These are phyloP conservation scores for Daldinia decipiens DNA, from an alignment of 495 filamentous ascomycete genomes.

Conservation along the genomic window DNA sequence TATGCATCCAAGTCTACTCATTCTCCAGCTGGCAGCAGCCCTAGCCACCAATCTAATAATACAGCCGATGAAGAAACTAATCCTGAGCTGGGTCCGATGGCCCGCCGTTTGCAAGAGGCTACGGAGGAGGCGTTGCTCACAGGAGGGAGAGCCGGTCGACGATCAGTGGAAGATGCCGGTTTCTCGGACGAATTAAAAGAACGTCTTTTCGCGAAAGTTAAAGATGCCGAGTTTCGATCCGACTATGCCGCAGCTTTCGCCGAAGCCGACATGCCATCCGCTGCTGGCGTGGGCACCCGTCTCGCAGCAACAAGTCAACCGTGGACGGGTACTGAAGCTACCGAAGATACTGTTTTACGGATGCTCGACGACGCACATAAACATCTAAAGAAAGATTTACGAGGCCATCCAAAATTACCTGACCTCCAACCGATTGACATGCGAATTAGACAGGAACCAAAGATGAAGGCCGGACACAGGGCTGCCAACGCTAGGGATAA, in stretches of 20 bases:
- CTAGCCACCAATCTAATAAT: slow-evolving; percentile 5
- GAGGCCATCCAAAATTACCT: slow-evolving; percentile 60
- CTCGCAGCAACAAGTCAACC: slow-evolving; percentile 74
- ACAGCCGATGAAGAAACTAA: slow-evolving; percentile 7
- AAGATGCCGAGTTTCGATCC: slow-evolving; percentile 73
- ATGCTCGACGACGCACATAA: slow-evolving; percentile 90
- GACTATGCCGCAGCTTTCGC: slow-evolving; percentile 77
- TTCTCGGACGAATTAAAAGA: slow-evolving; percentile 88
- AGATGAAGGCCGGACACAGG: slow-evolving; percentile 62
- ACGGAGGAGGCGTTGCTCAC: slow-evolving; percentile 81
- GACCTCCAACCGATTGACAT: slow-evolving; percentile 67
- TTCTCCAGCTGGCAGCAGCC: background rate
- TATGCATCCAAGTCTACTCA: slow-evolving; percentile 30
- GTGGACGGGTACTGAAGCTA: slow-evolving; percentile 81
- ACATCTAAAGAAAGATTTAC: slow-evolving; percentile 64
- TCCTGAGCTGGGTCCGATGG: slow-evolving; percentile 69
- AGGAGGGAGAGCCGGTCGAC: slow-evolving; percentile 74
- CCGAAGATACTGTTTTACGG: slow-evolving; percentile 79
- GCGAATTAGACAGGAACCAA: slow-evolving; percentile 59
- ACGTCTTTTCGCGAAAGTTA: slow-evolving; percentile 77
- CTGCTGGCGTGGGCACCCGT: slow-evolving; percentile 77
- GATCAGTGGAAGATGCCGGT: slow-evolving; percentile 83
- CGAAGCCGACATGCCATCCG: slow-evolving; percentile 67
- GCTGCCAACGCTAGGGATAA: slow-evolving; percentile 83
- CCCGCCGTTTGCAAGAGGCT: slow-evolving; percentile 76